Conservation (phyloP, 2,329 filamentous ascomycete species). For the Bipolaris victoriae region DNA sequence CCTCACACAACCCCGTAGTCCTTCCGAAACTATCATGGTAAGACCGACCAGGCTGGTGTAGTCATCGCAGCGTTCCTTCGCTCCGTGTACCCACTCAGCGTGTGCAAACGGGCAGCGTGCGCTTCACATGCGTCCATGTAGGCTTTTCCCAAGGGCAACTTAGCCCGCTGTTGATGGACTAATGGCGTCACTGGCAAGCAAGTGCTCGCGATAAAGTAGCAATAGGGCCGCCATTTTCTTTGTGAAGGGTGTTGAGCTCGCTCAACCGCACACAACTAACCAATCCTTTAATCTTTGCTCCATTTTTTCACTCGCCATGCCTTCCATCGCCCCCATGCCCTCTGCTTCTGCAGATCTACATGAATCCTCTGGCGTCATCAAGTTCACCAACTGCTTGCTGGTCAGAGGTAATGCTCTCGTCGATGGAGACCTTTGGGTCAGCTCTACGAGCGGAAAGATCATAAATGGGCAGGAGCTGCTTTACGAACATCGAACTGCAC, state of each 20-base stretch:
- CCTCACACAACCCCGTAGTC: conserved; percentile 34
- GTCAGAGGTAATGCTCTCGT: conserved; percentile 72
- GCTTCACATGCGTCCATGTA: conserved; percentile 20
- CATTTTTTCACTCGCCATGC: conserved; percentile 39
- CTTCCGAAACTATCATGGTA: conserved; percentile 9
- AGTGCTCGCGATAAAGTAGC: conserved; percentile 29
- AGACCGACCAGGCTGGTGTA: conserved; percentile 16
- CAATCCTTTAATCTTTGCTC: conserved; percentile 29
- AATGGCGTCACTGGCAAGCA: conserved; percentile 6
- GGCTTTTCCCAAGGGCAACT: conserved; percentile 18
- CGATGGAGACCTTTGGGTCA: conserved; percentile 85
- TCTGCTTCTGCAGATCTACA: conserved; percentile 40
- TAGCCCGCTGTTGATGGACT: conserved; percentile 23
- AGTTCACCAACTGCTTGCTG: conserved; percentile 86
- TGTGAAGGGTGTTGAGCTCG: conserved; percentile 34
- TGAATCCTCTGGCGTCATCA: conserved; percentile 66
- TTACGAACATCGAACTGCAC: conserved; percentile 71
- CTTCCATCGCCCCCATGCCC: conserved; percentile 44
- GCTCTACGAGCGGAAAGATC: conserved; percentile 80
- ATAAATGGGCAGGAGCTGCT: conserved; percentile 70
- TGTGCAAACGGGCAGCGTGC: conserved; percentile 26
- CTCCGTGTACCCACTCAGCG: conserved; percentile 15
- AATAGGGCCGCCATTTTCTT: conserved; percentile 19
- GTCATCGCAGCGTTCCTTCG: conserved; percentile 39
- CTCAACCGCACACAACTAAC: conserved; percentile 32